Conservation (phyloP, 2,329 filamentous ascomycete species). For the Chaetomium globosum region DNA sequence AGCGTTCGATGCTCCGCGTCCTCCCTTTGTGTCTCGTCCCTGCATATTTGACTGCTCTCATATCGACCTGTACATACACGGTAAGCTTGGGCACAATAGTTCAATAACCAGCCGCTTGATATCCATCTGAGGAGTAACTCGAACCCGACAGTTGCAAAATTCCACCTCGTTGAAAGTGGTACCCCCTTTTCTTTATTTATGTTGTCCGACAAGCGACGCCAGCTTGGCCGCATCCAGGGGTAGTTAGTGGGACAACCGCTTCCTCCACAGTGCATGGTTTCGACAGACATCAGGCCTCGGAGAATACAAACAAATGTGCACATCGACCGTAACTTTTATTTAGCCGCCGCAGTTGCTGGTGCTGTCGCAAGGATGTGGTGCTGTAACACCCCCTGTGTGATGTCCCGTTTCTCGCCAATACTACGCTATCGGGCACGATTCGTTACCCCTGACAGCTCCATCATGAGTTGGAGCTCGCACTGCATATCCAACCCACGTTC, state of each 20-base stretch:
- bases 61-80: neutral
- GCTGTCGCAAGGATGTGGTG: constrained; percentile 20
- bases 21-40: neutral
- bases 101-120: neutral
- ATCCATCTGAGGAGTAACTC: neutral
- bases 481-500: neutral
- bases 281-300: neutral
- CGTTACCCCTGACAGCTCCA: neutral
- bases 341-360: constrained; percentile 21
- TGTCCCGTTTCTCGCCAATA: neutral
- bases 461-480: neutral
- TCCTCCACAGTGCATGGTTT: neutral
- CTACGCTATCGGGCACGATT: neutral
- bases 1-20: neutral
- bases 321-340: constrained; percentile 23
- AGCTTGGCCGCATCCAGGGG: neutral
- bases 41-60: neutral
- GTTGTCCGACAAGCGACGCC: neutral
- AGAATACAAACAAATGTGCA: neutral
- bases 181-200: neutral
- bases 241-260: neutral
- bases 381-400: constrained; percentile 31
- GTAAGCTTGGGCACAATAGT: neutral
- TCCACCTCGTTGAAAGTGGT: neutral
- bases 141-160: neutral